A percentile compares a stretch with the other conserved stretches of the same genome.
phyloP scores from a whole-genome alignment of 768 basidiomycete species.

The Panaeolus cyanescens region DNA sequence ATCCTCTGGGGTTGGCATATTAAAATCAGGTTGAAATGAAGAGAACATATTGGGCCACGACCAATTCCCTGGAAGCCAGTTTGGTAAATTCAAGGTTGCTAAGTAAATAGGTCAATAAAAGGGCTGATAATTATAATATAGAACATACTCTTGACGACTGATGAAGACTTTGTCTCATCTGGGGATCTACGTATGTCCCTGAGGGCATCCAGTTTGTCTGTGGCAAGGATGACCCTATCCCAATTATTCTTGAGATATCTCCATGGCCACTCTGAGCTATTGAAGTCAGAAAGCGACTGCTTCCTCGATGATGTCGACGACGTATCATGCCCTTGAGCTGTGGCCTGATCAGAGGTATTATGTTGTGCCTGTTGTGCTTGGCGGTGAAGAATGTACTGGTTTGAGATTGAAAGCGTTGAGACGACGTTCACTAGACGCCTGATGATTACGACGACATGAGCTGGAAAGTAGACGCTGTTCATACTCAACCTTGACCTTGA shows the following conservation, averaged over 20 bases:
- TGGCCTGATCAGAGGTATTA: neutral
- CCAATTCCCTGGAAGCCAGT: conserved; percentile 26
- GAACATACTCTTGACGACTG: neutral
- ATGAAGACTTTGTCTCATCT: neutral
- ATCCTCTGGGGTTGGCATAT: conserved; percentile 7
- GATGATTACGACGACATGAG: conserved; percentile 60
- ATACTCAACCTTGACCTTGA: conserved; percentile 19
- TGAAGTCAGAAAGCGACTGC: conserved; percentile 17
- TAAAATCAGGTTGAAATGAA: conserved; percentile 9
- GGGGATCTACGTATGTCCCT: conserved; percentile 1
- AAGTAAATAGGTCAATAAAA: neutral
- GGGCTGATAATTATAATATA: neutral
- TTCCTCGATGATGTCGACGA: neutral
- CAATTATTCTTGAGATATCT: conserved; percentile 25
- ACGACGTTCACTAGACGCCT: conserved; percentile 69
- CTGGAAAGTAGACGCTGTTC: conserved; percentile 53
- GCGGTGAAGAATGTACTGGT: conserved; percentile 52
- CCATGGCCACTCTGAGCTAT: conserved; percentile 28
- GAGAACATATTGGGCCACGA: conserved; percentile 23
- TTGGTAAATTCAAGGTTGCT: conserved; percentile 18
- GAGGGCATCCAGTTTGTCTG: neutral
- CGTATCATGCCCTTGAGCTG: neutral
- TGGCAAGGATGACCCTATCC: conserved; percentile 16
- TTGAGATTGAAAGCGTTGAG: conserved; percentile 69
- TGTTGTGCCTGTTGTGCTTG: neutral